These are phyloP conservation scores for Daldinia eschscholtzii DNA, from an alignment of 2,329 filamentous ascomycete species.

Conservation along the genomic window DNA sequence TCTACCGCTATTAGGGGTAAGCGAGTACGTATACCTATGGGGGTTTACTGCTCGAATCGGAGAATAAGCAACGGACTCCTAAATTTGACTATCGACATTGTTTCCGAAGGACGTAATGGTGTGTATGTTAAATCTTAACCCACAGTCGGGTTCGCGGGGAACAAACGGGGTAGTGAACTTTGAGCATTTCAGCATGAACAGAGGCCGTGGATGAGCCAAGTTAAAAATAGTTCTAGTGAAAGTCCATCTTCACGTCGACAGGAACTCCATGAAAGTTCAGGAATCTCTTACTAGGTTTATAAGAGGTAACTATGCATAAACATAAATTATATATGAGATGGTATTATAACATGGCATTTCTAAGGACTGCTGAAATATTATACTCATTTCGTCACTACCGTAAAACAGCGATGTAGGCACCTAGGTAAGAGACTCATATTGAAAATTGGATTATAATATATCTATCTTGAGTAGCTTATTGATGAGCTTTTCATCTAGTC, in stretches of 20 bases:
- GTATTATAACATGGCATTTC: not conserved
- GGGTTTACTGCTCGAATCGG: not conserved
- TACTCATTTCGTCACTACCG: not conserved
- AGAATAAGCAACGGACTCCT: conserved; percentile 21
- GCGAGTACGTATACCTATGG: not conserved
- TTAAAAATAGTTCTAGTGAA: not conserved
- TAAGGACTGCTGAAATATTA: not conserved
- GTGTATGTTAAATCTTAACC: conserved; percentile 3
- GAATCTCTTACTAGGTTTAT: not conserved
- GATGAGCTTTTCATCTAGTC: not conserved
- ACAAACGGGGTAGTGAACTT: not conserved
- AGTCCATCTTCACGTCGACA: not conserved
- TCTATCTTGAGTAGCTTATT: no score
- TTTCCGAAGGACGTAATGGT: not conserved
- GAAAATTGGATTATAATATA: not conserved
- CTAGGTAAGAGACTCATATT: not conserved
- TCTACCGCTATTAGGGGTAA: not conserved
- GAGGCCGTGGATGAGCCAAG: not conserved
- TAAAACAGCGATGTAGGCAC: not conserved
- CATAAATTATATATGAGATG: not conserved
- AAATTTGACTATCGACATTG: conserved; percentile 5
- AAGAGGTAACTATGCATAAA: not conserved
- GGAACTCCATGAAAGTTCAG: not conserved
- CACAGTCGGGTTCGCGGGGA: not conserved
- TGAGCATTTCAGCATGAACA: not conserved